Conservation (phyloP, 2,329 filamentous ascomycete genomes). For the Trichoderma cornu-damae region DNA sequence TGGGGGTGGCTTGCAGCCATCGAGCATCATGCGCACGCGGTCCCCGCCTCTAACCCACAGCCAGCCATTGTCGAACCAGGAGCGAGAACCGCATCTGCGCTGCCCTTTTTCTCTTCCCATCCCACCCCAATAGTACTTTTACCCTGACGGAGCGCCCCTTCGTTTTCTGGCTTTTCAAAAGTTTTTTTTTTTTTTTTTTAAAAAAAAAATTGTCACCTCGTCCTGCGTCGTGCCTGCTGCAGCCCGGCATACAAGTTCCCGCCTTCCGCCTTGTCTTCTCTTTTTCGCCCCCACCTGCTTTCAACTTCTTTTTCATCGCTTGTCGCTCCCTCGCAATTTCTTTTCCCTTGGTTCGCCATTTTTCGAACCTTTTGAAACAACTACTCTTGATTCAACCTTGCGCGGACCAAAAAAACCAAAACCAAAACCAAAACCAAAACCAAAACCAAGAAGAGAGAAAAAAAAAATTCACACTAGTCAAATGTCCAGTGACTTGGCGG, state of each 20-base stretch:
- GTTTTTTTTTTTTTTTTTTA: neutral
- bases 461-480: constrained; percentile 10
- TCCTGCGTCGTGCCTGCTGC: neutral
- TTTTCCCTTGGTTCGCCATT: neutral
- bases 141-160: constrained; percentile 8
- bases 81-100: constrained; percentile 4
- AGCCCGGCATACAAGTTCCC: neutral
- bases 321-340: neutral
- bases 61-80: constrained; percentile 3
- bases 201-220: too few species aligned
- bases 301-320: neutral
- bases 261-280: neutral
- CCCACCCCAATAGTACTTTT: constrained; percentile 3
- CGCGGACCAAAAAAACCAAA: neutral
- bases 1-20: constrained; percentile 1
- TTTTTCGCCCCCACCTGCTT: neutral
- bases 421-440: too few species aligned
- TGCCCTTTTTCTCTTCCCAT: constrained; percentile 12
- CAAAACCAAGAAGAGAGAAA: too few species aligned
- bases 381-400: neutral
- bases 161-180: neutral
- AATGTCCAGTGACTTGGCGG: constrained; percentile 8
- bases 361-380: constrained; percentile 4
- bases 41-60: constrained; percentile 3
- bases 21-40: constrained; percentile 11